These are phyloP conservation scores for Beauveria pseudobassiana DNA, from an alignment of 2,329 filamentous ascomycete species.

Conservation along the genomic window DNA sequence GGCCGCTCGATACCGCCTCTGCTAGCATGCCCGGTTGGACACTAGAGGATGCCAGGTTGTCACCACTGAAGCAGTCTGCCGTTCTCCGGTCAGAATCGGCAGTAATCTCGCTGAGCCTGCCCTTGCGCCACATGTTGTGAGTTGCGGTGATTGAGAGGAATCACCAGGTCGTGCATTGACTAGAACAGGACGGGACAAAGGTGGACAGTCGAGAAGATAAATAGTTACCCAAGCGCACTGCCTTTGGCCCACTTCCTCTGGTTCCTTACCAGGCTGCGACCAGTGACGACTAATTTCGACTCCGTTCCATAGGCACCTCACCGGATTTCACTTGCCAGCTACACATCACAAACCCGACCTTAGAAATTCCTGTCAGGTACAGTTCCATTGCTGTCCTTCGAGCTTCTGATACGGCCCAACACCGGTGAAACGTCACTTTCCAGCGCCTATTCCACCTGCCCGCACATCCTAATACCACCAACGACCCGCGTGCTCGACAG, in stretches of 20 bases:
- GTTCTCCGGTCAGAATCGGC: neutral
- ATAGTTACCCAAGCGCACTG: neutral
- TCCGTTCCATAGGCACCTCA: conserved; percentile 5
- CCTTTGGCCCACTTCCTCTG: conserved; percentile 7
- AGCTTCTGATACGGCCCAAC: neutral
- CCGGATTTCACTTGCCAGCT: neutral
- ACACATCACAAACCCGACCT: neutral
- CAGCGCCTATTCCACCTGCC: neutral
- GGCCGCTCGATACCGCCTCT: neutral
- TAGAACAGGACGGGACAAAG: neutral
- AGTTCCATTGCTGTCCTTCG: neutral
- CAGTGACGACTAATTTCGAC: conserved; percentile 12
- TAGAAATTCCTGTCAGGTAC: neutral
- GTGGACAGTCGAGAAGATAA: conserved; percentile 1
- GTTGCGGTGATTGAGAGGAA: neutral
- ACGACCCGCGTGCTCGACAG: neutral
- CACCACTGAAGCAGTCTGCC: neutral
- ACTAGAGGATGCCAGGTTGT: neutral
- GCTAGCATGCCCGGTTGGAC: neutral
- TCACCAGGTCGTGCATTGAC: neutral
- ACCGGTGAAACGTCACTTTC: neutral
- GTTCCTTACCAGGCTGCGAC: conserved; percentile 2
- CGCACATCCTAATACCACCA: neutral
- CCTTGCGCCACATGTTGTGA: neutral
- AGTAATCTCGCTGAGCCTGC: neutral